Evolutionary conservation across 176 grass and related monocot genomes (phyloP).

Genomic region (Eragrostis curvula): DNA sequence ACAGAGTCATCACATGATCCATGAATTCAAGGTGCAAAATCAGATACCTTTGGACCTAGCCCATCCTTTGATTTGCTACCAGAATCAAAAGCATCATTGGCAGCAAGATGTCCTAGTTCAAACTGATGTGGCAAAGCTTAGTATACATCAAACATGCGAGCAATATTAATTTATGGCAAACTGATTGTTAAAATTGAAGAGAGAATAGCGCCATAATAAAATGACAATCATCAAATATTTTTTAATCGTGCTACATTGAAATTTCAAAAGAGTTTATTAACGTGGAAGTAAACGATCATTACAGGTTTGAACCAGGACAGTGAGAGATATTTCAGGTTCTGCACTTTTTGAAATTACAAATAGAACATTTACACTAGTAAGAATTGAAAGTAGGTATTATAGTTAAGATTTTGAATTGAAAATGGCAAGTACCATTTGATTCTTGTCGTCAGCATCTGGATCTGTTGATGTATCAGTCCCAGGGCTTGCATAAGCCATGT

Average conservation of each 20-base stretch:
- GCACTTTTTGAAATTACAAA: not conserved
- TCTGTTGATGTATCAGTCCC: constrained; percentile 83
- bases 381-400: too few species aligned
- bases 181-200: not conserved
- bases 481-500: constrained; percentile 69
- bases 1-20: constrained; percentile 10
- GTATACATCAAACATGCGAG: constrained; percentile 22
- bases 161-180: not conserved
- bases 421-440: constrained; percentile 53
- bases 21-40: not conserved
- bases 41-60: constrained; percentile 59
- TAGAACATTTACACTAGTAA: not conserved
- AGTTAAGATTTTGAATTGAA: not conserved
- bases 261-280: not conserved
- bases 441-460: constrained; percentile 61
- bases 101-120: constrained; percentile 51
- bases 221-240: not conserved
- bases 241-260: not conserved
- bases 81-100: constrained; percentile 43
- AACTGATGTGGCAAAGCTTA: constrained; percentile 41
- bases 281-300: not conserved
- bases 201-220: not conserved
- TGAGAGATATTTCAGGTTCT: not conserved
- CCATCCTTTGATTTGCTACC: constrained; percentile 58
- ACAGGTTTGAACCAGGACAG: not conserved